Base-by-base conservation (phyloP, 1,139 yeast species). In the Magnusiomyces fungicola region DNA sequence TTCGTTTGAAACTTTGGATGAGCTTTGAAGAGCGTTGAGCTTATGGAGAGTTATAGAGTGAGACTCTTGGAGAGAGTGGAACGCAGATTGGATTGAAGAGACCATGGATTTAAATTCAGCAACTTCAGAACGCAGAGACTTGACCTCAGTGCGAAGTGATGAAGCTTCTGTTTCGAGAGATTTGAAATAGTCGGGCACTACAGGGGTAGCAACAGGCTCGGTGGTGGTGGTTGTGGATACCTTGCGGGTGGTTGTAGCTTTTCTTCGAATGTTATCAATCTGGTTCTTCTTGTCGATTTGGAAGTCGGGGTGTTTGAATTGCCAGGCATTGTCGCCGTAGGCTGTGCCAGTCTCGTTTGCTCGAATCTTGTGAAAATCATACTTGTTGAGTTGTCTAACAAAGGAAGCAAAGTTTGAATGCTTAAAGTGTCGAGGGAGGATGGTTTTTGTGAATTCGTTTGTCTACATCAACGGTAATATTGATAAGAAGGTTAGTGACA, bases 291-390 rank as follows among this genome's bases (percentile, higher is more conserved):
- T 87, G 64, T 86, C 80, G 40, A 78, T 76, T 56, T 78, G 77
- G 66, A 92, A 92, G 56, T 82, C 89, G 0, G 96, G 95, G 64
- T 92, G 97, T 63, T 81, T 81, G 69, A 92, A 92, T 63, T 90
- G 97, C 97, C 97, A 92, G 22, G 65, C 62, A 43, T 83, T 82
- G 53, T 85, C 94, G 37, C 90, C 88, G 59, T 82, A 83, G 48
- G 78, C 76, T 44, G 70, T 70, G 54, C 69, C 72, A 50, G 78
- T 80, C 58, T 80, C 71, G 27, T 73, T 68, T 56, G 75, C 75
- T 69, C 80, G 83, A 55, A 92, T 95, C 68, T 92, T 92, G 69
- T 92, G 97, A 75, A 95, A 92, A 60, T 94, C 98, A 62, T 92
- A 92, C 73, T 92, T 90, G 72, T 92, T 92, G 59, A 92, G 72